Evolutionary conservation across 345 rosid genomes (phyloP), one percentile per base, ranked within the genome.

Genomic region (Eucalyptus rudis): DNA sequence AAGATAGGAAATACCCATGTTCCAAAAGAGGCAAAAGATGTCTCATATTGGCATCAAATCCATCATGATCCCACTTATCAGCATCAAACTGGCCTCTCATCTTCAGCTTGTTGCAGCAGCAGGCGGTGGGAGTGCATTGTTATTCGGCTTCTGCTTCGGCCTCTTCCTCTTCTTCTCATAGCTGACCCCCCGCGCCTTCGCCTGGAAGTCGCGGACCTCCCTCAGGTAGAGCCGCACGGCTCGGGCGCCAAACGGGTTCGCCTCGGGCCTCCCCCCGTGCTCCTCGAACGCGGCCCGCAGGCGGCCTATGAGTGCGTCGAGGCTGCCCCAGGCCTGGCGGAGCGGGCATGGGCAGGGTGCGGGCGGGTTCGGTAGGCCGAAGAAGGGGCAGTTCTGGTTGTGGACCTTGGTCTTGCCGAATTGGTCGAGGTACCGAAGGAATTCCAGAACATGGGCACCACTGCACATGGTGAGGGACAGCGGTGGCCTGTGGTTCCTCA

Each of bases 281-380:
- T 97, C 99, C 91, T 97, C 99, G 76, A 93, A 96, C 13, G 99
- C 99, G 13, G 99, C 99, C n/a, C 99, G 91, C 52, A 97, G 98
- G 52, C 99, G 95, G 19, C 99, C 99, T 50, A 97, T 96, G 90
- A 97, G 97, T n/a, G 99, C 98, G 50, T 96, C 99, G 1, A 97
- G 97, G 94, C 99, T 97, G 86, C 99, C 99, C 99, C 99, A 97
- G 7, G 99, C 99, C 87, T 97, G 99, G 7, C 96, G 93, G 86
- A 97, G 96, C 20, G 99, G 99, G 88, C 99, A 97, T 15, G 97
- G 96, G 87, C 99, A 97, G 15, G 98, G 98, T 8, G 97, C 95
- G 2, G 99, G 99, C 47, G 99, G 99, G 91, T 95, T 95, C 2
- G 99, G 95, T 14, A 95, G 89, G 36, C 99, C 99, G 79, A 96